Percentiles rank a stretch among this genome's conserved stretches.
Evolutionary conservation across 75 land plant species (phyloP).

Genomic region (Larix kaempferi): DNA sequence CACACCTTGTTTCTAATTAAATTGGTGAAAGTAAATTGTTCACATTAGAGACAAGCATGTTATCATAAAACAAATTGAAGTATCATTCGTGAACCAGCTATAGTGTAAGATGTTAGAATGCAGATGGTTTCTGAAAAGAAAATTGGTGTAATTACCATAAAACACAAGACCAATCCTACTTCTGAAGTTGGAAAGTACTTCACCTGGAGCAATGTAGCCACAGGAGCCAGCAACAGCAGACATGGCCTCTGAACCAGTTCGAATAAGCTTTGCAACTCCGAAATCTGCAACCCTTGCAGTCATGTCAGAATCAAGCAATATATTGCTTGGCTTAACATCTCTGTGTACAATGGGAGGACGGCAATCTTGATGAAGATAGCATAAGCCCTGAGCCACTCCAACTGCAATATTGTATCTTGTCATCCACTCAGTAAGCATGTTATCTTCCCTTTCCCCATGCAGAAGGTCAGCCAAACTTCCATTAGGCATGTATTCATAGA

Average conservation of each 20-base stretch:
- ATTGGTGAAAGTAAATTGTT: too few relatives aligned
- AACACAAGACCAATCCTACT: not conserved
- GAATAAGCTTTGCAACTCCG: slow-evolving; percentile 56
- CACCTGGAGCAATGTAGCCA: slow-evolving; percentile 76
- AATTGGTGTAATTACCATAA: not conserved
- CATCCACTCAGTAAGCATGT: slow-evolving; percentile 51
- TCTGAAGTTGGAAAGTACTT: not conserved
- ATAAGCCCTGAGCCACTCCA: slow-evolving; percentile 61
- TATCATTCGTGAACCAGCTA: too few relatives aligned
- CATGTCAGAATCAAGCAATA: slow-evolving; percentile 51
- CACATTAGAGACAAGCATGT: too few relatives aligned
- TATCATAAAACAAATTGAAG: too few relatives aligned
- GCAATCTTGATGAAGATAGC: slow-evolving; percentile 66
- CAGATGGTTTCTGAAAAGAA: not conserved
- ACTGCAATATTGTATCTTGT: slow-evolving; percentile 53
- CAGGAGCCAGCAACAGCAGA: slow-evolving; percentile 60
- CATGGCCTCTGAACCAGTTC: slow-evolving; percentile 37
- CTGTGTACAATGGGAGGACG: slow-evolving; percentile 55
- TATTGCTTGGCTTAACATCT: slow-evolving; percentile 66
- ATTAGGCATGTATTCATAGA: slow-evolving; percentile 82
- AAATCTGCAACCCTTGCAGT: slow-evolving; percentile 70
- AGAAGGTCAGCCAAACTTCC: slow-evolving; percentile 56
- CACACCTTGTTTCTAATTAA: too few relatives aligned
- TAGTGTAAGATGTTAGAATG: not conserved
- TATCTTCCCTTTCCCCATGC: slow-evolving; percentile 41